These are phyloP conservation scores for Cajanus cajan DNA, from an alignment of 306 rosid genomes.

Conservation along the genomic window DNA sequence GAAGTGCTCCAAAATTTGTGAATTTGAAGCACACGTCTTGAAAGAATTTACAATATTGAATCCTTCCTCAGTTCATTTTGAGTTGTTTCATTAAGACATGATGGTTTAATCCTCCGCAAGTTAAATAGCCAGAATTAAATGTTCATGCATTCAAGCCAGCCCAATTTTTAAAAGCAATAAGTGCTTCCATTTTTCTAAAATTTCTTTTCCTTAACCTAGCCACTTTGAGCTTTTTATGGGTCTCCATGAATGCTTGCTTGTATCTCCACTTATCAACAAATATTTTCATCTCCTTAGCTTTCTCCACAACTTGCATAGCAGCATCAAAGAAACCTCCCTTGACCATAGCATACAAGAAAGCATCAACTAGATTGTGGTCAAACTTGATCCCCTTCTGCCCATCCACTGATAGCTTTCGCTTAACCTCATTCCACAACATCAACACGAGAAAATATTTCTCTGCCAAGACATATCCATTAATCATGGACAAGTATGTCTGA, in stretches of 20 bases:
- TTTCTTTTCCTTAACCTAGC: conserved; percentile 70
- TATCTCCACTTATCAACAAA: conserved; percentile 97
- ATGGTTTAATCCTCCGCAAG: conserved; percentile 13
- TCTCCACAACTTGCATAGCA: conserved; percentile 95
- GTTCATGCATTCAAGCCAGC: conserved; percentile 78
- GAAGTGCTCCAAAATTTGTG: conserved; percentile 4
- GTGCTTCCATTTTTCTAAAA: conserved; percentile 80
- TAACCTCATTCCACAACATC: conserved; percentile 94
- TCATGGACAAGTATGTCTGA: conserved; percentile 83
- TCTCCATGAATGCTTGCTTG: conserved; percentile 97
- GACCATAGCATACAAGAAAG: conserved; percentile 82
- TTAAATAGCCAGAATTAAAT: conserved; percentile 1
- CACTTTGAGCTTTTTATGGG: conserved; percentile 84
- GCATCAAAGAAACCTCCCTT: conserved; percentile 98
- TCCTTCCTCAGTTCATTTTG: conserved; percentile 21
- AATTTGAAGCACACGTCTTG: conserved; percentile 7
- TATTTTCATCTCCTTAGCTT: conserved; percentile 76
- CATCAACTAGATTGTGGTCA: conserved; percentile 76
- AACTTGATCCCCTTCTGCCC: conserved; percentile 69
- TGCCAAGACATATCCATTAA: conserved; percentile 73
- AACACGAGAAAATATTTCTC: conserved; percentile 80
- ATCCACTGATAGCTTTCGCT: conserved; percentile 55
- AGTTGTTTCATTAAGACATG: conserved; percentile 13
- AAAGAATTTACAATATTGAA: conserved; percentile 19
- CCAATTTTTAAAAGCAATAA: conserved; percentile 94